Evolutionary conservation across 805 yeast species (phyloP), one percentile per base, ranked within the genome.

Genomic region (Myxozyma sirexii): DNA sequence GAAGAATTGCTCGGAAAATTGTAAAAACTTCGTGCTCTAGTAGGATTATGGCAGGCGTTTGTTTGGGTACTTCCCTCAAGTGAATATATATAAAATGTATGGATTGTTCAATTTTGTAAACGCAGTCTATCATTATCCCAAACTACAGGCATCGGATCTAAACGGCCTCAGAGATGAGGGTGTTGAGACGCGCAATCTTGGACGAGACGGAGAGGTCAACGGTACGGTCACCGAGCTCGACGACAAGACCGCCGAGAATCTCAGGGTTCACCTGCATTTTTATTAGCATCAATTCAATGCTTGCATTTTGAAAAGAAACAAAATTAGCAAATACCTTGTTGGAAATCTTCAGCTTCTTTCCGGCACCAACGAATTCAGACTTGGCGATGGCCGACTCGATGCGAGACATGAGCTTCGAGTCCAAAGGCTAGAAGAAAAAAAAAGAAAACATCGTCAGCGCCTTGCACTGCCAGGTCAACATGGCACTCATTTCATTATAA

Each of bases 201-300:
- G 88, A 77, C 62, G 92, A 81, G 69, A 94, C 84, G 61, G 96
- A 87, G 76, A 93, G 82, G 79, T 94, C 99, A 71, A 91, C 97
- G 65, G 98, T 92, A 78, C 87, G 90, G 81, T 93, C 99, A 73
- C 93, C 97, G 71, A 94, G 90, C 79, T 92, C 97, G 62, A 94
- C 96, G 69, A 94, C 80, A 75, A 94, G 84, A 71, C 99, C 99
- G 74, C 99, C 99, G 75, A 89, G 82, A 74, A 94, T 89, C 67
- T 88, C 94, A 66, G 97, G 90, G 80, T 90, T 85, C 65, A 93
- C 59, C 65, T 61, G 15, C 21, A 37, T 2, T 23, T 12, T n/a
- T 21, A 21, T 17, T 49, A 37, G 43, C 35, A 17, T n/a, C 48
- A 27, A 13, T 15, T 26, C 12, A 13, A 3, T 10, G 13, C n/a